phyloP scores from a whole-genome alignment of 202 grass and related monocot species.

The Carex arenaria region DNA sequence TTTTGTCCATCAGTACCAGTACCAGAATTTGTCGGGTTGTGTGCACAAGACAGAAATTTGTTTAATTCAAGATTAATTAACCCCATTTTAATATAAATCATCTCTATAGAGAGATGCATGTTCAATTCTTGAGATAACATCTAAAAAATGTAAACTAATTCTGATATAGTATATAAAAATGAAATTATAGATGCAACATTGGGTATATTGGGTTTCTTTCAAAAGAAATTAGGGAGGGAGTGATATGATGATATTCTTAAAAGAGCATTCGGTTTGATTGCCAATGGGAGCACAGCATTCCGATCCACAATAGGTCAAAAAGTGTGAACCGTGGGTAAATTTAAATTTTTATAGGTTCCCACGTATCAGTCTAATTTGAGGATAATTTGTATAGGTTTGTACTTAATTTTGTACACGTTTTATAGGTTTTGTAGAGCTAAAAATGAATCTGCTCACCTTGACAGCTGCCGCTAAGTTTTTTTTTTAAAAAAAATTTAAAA shows the following conservation, averaged over 20 bases:
- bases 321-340: not conserved
- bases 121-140: too few species aligned
- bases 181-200: too few species aligned
- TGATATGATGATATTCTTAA: not conserved
- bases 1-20: too few species aligned
- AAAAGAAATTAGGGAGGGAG: not conserved
- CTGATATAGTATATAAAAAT: not conserved
- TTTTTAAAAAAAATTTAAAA: not conserved
- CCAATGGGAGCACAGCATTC: not conserved
- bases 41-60: conserved; percentile 2
- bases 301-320: not conserved
- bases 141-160: not conserved
- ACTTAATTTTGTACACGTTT: not conserved
- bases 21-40: not conserved
- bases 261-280: not conserved
- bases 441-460: too few species aligned
- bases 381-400: not conserved
- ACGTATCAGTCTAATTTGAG: not conserved
- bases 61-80: not conserved
- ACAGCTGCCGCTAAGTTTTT: too few species aligned
- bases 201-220: too few species aligned
- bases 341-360: not conserved
- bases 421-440: too few species aligned
- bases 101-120: too few species aligned
- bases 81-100: not conserved